Conservation (phyloP, 208 protist genomes). For the Crithidia expoeki region DNA sequence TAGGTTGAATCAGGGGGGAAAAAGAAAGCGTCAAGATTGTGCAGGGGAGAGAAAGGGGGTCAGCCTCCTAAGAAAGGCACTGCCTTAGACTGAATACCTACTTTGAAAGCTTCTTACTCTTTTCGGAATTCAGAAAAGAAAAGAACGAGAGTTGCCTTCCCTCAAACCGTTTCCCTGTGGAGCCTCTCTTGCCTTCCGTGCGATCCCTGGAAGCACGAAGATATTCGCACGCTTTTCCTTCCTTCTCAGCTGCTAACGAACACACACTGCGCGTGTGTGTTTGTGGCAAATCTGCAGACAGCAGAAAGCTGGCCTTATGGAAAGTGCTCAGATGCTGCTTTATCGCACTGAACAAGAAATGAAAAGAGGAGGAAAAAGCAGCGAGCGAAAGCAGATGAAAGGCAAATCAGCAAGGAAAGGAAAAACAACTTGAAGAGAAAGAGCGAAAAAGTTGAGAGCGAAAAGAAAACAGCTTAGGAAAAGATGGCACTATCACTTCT, state of each 20-base stretch:
- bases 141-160: neutral
- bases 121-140: neutral
- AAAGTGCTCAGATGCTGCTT: neutral
- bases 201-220: no score
- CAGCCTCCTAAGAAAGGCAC: no score
- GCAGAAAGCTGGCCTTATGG: no score
- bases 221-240: no score
- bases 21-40: neutral
- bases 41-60: no score
- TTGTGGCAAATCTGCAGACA: neutral
- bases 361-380: neutral
- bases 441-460: neutral
- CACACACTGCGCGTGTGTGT: no score
- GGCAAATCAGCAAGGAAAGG: neutral
- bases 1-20: neutral
- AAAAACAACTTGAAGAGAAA: constrained; percentile 4
- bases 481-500: no score
- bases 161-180: neutral
- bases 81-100: neutral
- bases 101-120: neutral
- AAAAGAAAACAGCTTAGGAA: neutral
- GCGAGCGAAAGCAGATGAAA: neutral
- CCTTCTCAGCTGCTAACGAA: no score
- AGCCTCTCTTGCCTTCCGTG: neutral
- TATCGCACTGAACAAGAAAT: neutral